Base-by-base conservation (phyloP, 257 asterid genomes). In the Perilla frutescens region DNA sequence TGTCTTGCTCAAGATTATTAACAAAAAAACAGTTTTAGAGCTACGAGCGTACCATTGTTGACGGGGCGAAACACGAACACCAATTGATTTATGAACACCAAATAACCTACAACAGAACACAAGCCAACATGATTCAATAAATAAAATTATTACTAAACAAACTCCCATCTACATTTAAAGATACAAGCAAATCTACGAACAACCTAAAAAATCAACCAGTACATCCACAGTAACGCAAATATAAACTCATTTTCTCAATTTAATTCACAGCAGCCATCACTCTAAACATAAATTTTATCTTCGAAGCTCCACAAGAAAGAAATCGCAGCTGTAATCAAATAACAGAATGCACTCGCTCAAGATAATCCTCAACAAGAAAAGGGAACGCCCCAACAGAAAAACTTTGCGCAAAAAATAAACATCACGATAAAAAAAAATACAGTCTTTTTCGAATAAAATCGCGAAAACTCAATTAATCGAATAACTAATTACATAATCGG, bases 41-140 rank as follows among this genome's bases (percentile, higher is more conserved):
- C 3, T 11, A 66, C 51, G 32, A 62, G 50, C 76, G 26, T 82
- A 82, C 86, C 86, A 82, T 82, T 8, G 77, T 72, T 75, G 58
- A 58, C 51, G 71, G 12, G 50, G 74, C 29, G 15, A 62, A 36
- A 14, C 39, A 39, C 36, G 34, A 55, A 36, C 77, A 48, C 71
- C 73, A 50, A 68, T 62, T 26, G 50, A 67, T 66, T 51, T 34
- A 45, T 44, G 66, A 75, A 45, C 66, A 55, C 76, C 79, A 70
- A 70, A 62, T 62, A 43, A 75, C 77, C 86, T 82, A 43, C 78
- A 70, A 15, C 44, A 63, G 2, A 34, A 48, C 8, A 40, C 13
- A 20, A 12, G 66, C 5, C 45, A 14, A 58, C 29, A 8, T 56
- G 56, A 67, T 48, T 47, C 49, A 32, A 70, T 15, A 32, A 64